phyloP scores from a whole-genome alignment of 441 rosid species.

The Euphorbia celastroides region DNA sequence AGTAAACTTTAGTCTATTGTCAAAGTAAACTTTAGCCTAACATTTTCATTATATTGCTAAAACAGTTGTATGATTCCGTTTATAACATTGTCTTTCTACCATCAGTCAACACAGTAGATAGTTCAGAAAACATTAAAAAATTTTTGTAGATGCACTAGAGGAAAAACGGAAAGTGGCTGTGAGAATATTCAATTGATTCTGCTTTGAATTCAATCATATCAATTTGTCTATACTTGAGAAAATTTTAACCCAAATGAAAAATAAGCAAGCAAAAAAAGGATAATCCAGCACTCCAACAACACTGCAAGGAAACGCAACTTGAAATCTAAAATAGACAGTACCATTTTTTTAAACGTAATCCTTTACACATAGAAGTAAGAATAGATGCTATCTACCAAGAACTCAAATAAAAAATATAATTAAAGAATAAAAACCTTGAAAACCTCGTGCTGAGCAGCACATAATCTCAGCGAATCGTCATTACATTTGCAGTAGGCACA shows the following conservation, averaged over 20 bases:
- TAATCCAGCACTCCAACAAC: no score
- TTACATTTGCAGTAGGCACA: conserved; percentile 15
- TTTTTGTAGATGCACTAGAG: no score
- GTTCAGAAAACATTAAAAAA: no score
- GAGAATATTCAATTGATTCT: background rate
- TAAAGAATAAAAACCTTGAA: conserved; percentile 7
- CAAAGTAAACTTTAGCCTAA: no score
- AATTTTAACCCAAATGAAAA: background rate
- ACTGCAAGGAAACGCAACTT: background rate
- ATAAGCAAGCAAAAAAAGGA: no score
- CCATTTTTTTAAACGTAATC: background rate
- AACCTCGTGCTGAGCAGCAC: conserved; percentile 16
- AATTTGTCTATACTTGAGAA: background rate
- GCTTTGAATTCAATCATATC: background rate
- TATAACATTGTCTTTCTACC: no score
- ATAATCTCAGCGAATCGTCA: background rate
- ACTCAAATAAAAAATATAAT: background rate
- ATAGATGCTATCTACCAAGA: background rate
- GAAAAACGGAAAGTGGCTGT: background rate
- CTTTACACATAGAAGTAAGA: background rate
- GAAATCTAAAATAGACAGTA: background rate
- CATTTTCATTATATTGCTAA: no score
- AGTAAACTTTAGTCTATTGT: no score
- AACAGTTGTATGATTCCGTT: no score
- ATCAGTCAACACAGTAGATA: no score